Evolutionary conservation across 2,329 filamentous ascomycete species (phyloP).

Genomic region (Epichloe typhina): DNA sequence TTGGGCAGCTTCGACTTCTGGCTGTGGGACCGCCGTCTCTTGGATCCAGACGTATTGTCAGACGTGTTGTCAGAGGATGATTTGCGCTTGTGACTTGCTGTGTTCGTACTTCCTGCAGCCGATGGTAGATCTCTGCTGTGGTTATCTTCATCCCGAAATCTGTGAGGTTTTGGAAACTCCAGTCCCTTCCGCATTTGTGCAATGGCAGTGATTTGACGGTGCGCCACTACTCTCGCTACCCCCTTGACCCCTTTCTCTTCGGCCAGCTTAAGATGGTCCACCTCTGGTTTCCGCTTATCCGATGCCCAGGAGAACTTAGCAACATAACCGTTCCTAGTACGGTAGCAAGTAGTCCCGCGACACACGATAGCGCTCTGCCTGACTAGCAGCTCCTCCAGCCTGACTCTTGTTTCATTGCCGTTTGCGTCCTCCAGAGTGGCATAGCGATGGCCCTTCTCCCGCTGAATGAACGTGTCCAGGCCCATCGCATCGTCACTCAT

Average conservation of each 20-base stretch:
- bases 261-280: conserved; percentile 7
- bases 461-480: conserved; percentile 5
- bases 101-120: background rate
- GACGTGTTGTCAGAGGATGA: conserved; percentile 4
- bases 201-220: conserved; percentile 8
- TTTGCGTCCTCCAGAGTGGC: conserved; percentile 2
- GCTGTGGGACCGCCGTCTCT: conserved; percentile 5
- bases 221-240: conserved; percentile 7
- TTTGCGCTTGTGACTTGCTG: conserved; percentile 1
- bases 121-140: conserved; percentile 2
- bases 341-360: conserved; percentile 9
- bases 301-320: conserved; percentile 10
- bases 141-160: conserved; percentile 5
- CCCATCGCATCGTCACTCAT: conserved; percentile 10
- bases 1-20: conserved; percentile 5
- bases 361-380: conserved; percentile 9
- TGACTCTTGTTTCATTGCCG: conserved; percentile 1
- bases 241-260: conserved; percentile 9
- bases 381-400: conserved; percentile 4
- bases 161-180: conserved; percentile 1
- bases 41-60: conserved; percentile 4
- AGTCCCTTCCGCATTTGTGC: conserved; percentile 6
- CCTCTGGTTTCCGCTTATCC: conserved; percentile 6
- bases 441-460: background rate
- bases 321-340: conserved; percentile 2